These are phyloP conservation scores for Rhodosporidiobolus sp. DNA, from an alignment of 768 basidiomycete species.

Conservation along the genomic window DNA sequence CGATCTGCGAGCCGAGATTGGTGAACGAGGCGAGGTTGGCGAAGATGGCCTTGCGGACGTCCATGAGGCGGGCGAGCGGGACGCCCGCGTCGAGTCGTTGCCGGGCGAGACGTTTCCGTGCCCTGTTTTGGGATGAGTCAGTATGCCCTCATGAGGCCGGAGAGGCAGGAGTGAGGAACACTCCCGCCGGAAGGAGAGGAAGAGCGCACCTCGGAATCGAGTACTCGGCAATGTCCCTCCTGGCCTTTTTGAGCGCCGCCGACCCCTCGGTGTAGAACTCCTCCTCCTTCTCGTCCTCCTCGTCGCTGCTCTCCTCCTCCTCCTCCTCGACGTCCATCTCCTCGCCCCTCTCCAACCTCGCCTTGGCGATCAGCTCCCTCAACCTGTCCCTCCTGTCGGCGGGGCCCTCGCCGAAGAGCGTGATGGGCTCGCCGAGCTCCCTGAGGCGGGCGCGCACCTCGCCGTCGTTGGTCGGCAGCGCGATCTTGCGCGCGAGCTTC, in stretches of 20 bases:
- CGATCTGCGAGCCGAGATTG: conserved; percentile 95
- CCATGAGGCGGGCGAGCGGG: conserved; percentile 82
- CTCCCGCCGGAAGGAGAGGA: conserved; percentile 55
- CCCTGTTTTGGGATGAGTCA: conserved; percentile 61
- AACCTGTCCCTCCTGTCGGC: conserved; percentile 86
- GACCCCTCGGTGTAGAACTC: conserved; percentile 95
- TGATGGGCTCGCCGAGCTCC: conserved; percentile 94
- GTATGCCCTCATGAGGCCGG: conserved; percentile 40
- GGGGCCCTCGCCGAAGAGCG: conserved; percentile 78
- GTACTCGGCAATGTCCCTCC: conserved; percentile 82
- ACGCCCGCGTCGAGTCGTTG: conserved; percentile 86
- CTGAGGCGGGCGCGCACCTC: conserved; percentile 83
- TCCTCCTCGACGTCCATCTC: conserved; percentile 68
- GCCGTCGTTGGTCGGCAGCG: conserved; percentile 94
- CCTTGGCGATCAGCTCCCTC: conserved; percentile 90
- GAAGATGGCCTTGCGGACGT: conserved; percentile 86
- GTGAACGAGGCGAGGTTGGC: conserved; percentile 86
- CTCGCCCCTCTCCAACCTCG: conserved; percentile 49
- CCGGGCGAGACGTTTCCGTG: conserved; percentile 86
- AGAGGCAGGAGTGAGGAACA: conserved; percentile 62
- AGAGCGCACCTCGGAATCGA: conserved; percentile 82
- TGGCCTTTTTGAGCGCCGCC: conserved; percentile 76
- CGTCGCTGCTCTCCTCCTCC: conserved; percentile 17
- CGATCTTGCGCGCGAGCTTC: conserved; percentile 87
- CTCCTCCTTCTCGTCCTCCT: conserved; percentile 61